These are phyloP conservation scores for Sphaerulina vaccinii DNA, from an alignment of 2,329 filamentous ascomycete genomes.

Conservation along the genomic window DNA sequence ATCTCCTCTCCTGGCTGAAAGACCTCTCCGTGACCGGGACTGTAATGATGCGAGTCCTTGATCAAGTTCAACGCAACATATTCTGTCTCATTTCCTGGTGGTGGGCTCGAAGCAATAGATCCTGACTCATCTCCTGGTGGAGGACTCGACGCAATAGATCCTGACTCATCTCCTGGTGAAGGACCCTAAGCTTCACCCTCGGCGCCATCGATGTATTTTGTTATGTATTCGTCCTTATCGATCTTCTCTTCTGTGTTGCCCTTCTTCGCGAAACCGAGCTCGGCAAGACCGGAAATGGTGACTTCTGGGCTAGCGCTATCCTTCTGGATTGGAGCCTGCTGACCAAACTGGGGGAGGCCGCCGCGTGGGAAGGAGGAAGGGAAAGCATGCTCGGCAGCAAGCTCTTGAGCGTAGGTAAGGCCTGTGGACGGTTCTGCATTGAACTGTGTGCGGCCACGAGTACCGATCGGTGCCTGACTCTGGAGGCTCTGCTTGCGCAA, in stretches of 20 bases:
- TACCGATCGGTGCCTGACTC: conserved; percentile 24
- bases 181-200: conserved; percentile 6
- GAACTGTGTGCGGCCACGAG: conserved; percentile 20
- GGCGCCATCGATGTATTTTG: conserved; percentile 17
- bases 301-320: not conserved
- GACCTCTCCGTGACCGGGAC: no score
- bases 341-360: no score
- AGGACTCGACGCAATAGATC: no score
- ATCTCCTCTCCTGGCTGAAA: no score
- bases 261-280: not conserved
- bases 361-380: no score
- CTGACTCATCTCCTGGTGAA: not conserved
- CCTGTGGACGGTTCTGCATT: conserved; percentile 6
- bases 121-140: no score
- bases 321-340: not conserved
- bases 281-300: conserved; percentile 2
- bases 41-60: no score
- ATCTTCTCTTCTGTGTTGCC: conserved; percentile 6
- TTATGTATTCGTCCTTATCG: conserved; percentile 14
- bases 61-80: no score
- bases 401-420: not conserved
- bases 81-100: no score
- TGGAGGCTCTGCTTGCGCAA: conserved; percentile 11
- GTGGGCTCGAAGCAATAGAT: no score
- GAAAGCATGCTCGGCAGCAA: not conserved